phyloP scores from a whole-genome alignment of 257 asterid species.

The Solanum virginianum region DNA sequence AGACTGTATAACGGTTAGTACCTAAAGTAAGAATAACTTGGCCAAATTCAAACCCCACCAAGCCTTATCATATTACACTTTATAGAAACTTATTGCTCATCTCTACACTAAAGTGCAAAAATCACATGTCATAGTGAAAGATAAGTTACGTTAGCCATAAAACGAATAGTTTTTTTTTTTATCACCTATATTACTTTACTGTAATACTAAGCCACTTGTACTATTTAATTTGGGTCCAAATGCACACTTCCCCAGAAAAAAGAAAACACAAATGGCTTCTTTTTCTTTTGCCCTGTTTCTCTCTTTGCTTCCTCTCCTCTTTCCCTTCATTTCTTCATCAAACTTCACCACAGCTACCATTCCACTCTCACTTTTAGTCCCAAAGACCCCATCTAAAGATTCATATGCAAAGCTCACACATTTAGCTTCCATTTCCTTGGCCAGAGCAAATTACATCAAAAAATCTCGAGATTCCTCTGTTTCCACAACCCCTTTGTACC shows the following conservation, averaged over 20 bases:
- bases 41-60: neutral
- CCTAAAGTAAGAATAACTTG: neutral
- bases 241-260: slow-evolving; percentile 7
- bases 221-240: neutral
- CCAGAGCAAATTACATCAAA: slow-evolving; percentile 73
- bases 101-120: neutral
- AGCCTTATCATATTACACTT: neutral
- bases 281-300: slow-evolving; percentile 8
- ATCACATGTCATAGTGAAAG: neutral
- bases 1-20: neutral
- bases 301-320: slow-evolving; percentile 13
- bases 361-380: slow-evolving; percentile 36
- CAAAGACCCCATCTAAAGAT: slow-evolving; percentile 33
- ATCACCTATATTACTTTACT: neutral
- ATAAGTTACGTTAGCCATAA: neutral
- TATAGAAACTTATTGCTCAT: neutral
- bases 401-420: slow-evolving; percentile 41
- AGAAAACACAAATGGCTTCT: slow-evolving; percentile 32
- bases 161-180: too few species aligned
- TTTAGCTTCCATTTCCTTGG: slow-evolving; percentile 45
- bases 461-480: slow-evolving; percentile 15
- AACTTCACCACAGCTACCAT: slow-evolving; percentile 13
- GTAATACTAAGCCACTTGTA: neutral
- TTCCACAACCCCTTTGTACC: slow-evolving; percentile 48
- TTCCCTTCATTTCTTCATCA: slow-evolving; percentile 19